These are phyloP conservation scores for Mariannaea elegans DNA, from an alignment of 2,329 filamentous ascomycete genomes.

Conservation along the genomic window DNA sequence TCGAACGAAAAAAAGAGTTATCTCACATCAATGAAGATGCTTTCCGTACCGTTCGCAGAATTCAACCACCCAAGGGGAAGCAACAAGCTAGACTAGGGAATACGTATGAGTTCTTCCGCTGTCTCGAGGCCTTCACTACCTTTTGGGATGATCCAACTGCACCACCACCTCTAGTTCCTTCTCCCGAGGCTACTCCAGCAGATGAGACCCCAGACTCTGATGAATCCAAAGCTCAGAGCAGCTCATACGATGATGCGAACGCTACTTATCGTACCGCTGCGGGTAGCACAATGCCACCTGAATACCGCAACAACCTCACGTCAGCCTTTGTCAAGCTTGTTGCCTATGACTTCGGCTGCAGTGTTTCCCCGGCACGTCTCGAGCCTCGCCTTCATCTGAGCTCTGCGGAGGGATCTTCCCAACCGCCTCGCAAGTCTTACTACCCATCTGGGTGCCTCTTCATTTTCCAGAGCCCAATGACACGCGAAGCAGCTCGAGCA, in stretches of 20 bases:
- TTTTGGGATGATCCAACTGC: slow-evolving; percentile 71
- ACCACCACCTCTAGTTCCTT: slow-evolving; percentile 42
- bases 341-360: slow-evolving; percentile 73
- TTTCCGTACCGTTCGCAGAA: slow-evolving; percentile 68
- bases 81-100: slow-evolving; percentile 66
- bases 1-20: slow-evolving; percentile 67
- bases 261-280: slow-evolving; percentile 52
- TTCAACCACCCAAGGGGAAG: slow-evolving; percentile 63
- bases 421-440: slow-evolving; percentile 57
- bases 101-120: slow-evolving; percentile 72
- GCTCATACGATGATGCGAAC: slow-evolving; percentile 21
- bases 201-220: slow-evolving; percentile 17
- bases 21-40: slow-evolving; percentile 65
- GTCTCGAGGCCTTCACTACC: slow-evolving; percentile 65
- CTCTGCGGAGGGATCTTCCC: slow-evolving; percentile 44
- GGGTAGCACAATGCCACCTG: slow-evolving; percentile 66
- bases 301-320: slow-evolving; percentile 65
- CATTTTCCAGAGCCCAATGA: slow-evolving; percentile 66
- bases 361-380: slow-evolving; percentile 62
- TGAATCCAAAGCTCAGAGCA: slow-evolving; percentile 21
- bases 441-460: slow-evolving; percentile 68
- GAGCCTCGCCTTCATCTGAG: slow-evolving; percentile 68
- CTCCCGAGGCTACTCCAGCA: slow-evolving; percentile 41
- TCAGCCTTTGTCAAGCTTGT: slow-evolving; percentile 70
- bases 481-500: slow-evolving; percentile 67